Base-by-base conservation (phyloP, 169 alveolate genomes). In the Plasmodium ovale region DNA sequence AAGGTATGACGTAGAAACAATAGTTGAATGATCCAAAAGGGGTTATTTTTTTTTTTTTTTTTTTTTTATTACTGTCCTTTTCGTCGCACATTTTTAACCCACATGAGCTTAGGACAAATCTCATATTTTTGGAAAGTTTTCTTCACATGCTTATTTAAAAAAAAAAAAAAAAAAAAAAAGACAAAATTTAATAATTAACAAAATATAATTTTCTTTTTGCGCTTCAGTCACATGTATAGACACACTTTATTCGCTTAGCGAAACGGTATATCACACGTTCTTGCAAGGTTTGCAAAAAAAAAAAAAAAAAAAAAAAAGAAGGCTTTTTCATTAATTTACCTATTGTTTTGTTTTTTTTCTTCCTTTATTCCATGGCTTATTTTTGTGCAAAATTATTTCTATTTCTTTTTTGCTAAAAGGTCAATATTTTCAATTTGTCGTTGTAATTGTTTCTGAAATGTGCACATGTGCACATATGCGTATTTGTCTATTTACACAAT, bases 391-490 rank as follows among this genome's bases (percentile, higher is more conserved):
- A 68, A 29, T 70, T 70, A 70, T 70, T 56, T 56, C 29, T 62
- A 72, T 44, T 37, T 37, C 16, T 35, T 65, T 25, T 44, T 72
- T 72, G 60, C 31, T 44, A 72, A 72, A 39, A 16, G 31, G 16
- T 72, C 27, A 12, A 19, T 72, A 12, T 44, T 72, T 53, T 33
- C 16, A 39, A 53, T 54, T 72, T 72, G 10, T 59, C 37, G 68
- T 27, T 72, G 42, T 72, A 72, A 53, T 70, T 35, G 87, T 72
- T 72, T 72, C 70, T 72, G 16, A n/a, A n/a, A n/a, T n/a, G n/a
- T n/a, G n/a, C n/a, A n/a, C n/a, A n/a, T n/a, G n/a, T n/a, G n/a
- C n/a, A n/a, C n/a, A n/a, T n/a, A n/a, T n/a, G n/a, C n/a, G n/a
- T n/a, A n/a, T n/a, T n/a, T n/a, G n/a, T n/a, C n/a, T n/a, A n/a